phyloP scores from a whole-genome alignment of 768 basidiomycete genomes.

The Mycena kentingensis region DNA sequence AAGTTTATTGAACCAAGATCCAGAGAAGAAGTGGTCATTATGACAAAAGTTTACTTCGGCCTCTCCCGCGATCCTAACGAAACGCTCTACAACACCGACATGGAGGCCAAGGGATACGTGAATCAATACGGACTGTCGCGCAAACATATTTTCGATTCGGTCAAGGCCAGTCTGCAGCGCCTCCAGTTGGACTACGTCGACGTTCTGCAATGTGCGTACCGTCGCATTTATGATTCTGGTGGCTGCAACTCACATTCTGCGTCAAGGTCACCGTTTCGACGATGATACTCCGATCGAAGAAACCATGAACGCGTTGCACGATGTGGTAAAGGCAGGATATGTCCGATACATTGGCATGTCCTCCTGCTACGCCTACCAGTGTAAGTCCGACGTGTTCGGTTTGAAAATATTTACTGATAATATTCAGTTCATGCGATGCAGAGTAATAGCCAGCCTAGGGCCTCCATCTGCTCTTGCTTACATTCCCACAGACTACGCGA shows the following conservation, averaged over 20 bases:
- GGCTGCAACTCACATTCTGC: conserved; percentile 21
- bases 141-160: conserved; percentile 71
- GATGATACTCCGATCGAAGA: conserved; percentile 59
- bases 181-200: conserved; percentile 79
- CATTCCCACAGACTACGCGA: conserved; percentile 52
- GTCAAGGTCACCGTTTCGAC: conserved; percentile 56
- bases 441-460: conserved; percentile 36
- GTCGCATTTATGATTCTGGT: conserved; percentile 31
- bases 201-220: conserved; percentile 61
- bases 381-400: conserved; percentile 30
- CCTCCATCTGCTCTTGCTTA: neutral
- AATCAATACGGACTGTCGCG: conserved; percentile 53
- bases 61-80: conserved; percentile 30
- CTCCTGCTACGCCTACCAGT: conserved; percentile 58
- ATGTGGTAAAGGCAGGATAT: conserved; percentile 65
- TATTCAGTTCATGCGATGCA: conserved; percentile 56
- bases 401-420: neutral
- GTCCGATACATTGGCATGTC: conserved; percentile 64
- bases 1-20: conserved; percentile 34
- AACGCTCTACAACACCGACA: conserved; percentile 18
- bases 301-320: conserved; percentile 69
- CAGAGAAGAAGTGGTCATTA: conserved; percentile 75
- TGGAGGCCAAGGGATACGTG: conserved; percentile 50
- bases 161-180: conserved; percentile 62
- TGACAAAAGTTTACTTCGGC: conserved; percentile 62